These are phyloP conservation scores for Fusarium goolgardi DNA, from an alignment of 2,329 filamentous ascomycete genomes.

Conservation along the genomic window DNA sequence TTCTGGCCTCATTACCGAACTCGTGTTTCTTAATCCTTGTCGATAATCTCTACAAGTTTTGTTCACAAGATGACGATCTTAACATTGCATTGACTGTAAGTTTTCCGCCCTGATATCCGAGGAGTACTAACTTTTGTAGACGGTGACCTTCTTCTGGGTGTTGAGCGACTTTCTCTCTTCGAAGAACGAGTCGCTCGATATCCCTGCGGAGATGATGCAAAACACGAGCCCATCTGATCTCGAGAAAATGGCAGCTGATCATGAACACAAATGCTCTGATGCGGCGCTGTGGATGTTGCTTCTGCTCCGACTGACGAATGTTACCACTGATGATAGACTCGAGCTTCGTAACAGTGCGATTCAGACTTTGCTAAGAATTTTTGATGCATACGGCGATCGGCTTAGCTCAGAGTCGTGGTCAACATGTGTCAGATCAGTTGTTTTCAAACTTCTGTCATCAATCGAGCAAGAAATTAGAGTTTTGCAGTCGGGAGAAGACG, in stretches of 20 bases:
- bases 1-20: slow-evolving; percentile 78
- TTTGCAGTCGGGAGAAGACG: slow-evolving; percentile 53
- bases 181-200: slow-evolving; percentile 67
- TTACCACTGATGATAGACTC: slow-evolving; percentile 76
- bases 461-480: slow-evolving; percentile 69
- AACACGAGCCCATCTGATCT: slow-evolving; percentile 64
- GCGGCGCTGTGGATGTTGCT: slow-evolving; percentile 84
- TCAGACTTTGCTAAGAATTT: slow-evolving; percentile 89
- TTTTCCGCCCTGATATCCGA: background rate
- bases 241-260: slow-evolving; percentile 67
- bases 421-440: slow-evolving; percentile 81
- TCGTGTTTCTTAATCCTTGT: slow-evolving; percentile 81
- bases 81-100: slow-evolving; percentile 92
- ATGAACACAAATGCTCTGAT: slow-evolving; percentile 70
- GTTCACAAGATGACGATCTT: slow-evolving; percentile 87
- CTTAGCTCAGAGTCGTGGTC: slow-evolving; percentile 84
- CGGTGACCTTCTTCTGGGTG: slow-evolving; percentile 96
- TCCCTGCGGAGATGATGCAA: slow-evolving; percentile 67
- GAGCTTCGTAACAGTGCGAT: slow-evolving; percentile 89
- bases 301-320: slow-evolving; percentile 75
- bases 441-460: slow-evolving; percentile 80
- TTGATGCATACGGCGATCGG: slow-evolving; percentile 89
- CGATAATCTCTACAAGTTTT: slow-evolving; percentile 89
- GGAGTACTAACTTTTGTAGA: slow-evolving; percentile 58
- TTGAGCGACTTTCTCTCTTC: slow-evolving; percentile 86